Percentiles rank a stretch among this genome's conserved stretches.
phyloP scores from a whole-genome alignment of 2,329 filamentous ascomycete species.

The Colletotrichum scovillei region DNA sequence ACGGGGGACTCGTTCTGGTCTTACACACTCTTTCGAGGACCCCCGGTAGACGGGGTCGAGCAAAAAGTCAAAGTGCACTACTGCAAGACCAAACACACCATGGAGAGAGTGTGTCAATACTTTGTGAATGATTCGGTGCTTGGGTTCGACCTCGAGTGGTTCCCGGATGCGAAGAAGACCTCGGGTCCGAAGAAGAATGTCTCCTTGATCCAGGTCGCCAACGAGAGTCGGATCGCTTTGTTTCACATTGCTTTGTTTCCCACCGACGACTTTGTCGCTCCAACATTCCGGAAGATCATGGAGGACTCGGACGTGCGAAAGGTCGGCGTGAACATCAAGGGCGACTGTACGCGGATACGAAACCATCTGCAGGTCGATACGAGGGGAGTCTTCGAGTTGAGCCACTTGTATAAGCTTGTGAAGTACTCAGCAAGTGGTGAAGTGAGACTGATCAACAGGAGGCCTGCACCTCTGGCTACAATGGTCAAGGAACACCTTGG shows the following conservation, averaged over 20 bases:
- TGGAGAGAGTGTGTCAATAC: conserved; percentile 73
- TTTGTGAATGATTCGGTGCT: conserved; percentile 78
- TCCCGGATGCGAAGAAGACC: conserved; percentile 57
- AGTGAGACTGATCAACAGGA: conserved; percentile 71
- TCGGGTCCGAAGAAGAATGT: conserved; percentile 74
- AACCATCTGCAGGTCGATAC: conserved; percentile 74
- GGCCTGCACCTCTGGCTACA: conserved; percentile 71
- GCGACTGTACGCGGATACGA: conserved; percentile 75
- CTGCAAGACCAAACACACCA: conserved; percentile 74
- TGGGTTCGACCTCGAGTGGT: conserved; percentile 95
- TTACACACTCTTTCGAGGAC: conserved; percentile 73
- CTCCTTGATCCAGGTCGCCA: conserved; percentile 86
- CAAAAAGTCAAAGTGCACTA: conserved; percentile 78
- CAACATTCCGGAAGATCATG: conserved; percentile 77
- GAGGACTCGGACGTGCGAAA: conserved; percentile 78
- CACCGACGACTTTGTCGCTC: conserved; percentile 71
- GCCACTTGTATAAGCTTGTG: conserved; percentile 83
- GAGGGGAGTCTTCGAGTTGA: conserved; percentile 81
- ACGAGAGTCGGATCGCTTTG: conserved; percentile 78
- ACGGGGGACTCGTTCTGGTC: conserved; percentile 72
- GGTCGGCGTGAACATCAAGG: conserved; percentile 79
- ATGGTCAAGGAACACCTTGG: conserved; percentile 79
- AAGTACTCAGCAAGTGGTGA: conserved; percentile 68
- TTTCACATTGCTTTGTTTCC: conserved; percentile 81
- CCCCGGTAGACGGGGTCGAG: conserved; percentile 50